Evolutionary conservation across 331 rosid species (phyloP).

Genomic region (Rosa hybrid): DNA sequence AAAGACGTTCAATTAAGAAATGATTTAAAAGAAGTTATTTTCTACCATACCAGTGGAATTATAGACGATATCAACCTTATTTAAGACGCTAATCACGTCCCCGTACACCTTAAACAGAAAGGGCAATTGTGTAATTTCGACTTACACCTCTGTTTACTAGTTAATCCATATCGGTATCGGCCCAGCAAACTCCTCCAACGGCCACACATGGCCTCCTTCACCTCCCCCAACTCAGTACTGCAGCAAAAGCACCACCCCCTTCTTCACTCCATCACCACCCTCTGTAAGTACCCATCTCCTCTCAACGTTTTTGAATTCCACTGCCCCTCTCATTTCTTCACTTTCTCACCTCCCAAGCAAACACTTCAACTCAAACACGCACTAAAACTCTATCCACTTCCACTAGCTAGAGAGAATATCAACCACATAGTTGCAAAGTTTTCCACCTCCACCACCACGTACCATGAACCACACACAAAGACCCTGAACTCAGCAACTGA

Average conservation of each 20-base stretch:
- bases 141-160: neutral
- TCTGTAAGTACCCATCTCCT: conserved; percentile 47
- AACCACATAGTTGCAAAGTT: conserved; percentile 29
- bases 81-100: neutral
- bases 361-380: conserved; percentile 19
- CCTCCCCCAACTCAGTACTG: conserved; percentile 35
- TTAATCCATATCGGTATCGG: conserved; percentile 21
- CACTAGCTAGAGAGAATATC: conserved; percentile 19
- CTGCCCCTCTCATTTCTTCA: conserved; percentile 26
- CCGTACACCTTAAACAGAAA: neutral
- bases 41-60: neutral
- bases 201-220: conserved; percentile 63
- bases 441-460: conserved; percentile 24
- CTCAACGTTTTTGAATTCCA: conserved; percentile 19
- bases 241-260: conserved; percentile 37
- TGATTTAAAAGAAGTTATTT: too few relatives aligned
- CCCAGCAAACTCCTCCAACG: conserved; percentile 22
- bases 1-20: neutral
- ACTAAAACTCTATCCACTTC: conserved; percentile 27
- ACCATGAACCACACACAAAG: conserved; percentile 28
- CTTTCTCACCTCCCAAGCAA: conserved; percentile 39
- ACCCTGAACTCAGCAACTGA: conserved; percentile 23
- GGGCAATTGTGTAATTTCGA: conserved; percentile 4
- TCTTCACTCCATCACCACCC: conserved; percentile 27
- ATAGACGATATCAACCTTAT: neutral